Conservation (phyloP, 2,329 filamentous ascomycete species). For the Ophiocordyceps unilateralis region DNA sequence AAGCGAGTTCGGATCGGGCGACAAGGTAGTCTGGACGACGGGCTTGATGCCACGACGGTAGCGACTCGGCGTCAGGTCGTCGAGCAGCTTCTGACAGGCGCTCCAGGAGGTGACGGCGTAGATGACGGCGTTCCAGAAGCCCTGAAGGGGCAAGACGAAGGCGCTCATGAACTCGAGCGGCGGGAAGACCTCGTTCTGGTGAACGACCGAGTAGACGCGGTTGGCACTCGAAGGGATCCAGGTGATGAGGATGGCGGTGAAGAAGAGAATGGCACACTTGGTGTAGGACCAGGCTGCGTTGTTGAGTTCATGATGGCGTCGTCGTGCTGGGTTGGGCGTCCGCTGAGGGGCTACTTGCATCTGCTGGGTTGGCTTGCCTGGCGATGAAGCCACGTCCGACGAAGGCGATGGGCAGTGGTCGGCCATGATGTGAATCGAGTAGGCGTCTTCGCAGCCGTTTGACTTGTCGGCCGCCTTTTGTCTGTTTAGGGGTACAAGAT, state of each 20-base stretch:
- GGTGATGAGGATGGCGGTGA: slow-evolving; percentile 51
- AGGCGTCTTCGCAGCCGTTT: slow-evolving; percentile 13
- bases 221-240: slow-evolving; percentile 69
- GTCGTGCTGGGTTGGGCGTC: slow-evolving; percentile 13
- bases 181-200: slow-evolving; percentile 32
- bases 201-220: slow-evolving; percentile 51
- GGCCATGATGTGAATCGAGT: slow-evolving; percentile 34
- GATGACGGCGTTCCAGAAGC: slow-evolving; percentile 71
- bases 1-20: slow-evolving; percentile 2
- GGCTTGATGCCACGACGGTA: slow-evolving; percentile 17
- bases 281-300: slow-evolving; percentile 53
- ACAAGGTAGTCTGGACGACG: slow-evolving; percentile 1
- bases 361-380: slow-evolving; percentile 6
- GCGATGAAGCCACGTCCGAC: slow-evolving; percentile 1
- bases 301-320: slow-evolving; percentile 33
- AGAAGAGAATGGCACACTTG: slow-evolving; percentile 55
- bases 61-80: slow-evolving; percentile 16
- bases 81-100: slow-evolving; percentile 35
- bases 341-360: slow-evolving; percentile 6
- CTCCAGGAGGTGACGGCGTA: slow-evolving; percentile 54
- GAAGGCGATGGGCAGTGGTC: slow-evolving; percentile 2
- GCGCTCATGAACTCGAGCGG: slow-evolving; percentile 53
- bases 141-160: slow-evolving; percentile 63
- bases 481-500: slow-evolving; percentile 9
- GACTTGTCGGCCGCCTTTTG: slow-evolving; percentile 2